Conservation (phyloP, 2,329 filamentous ascomycete genomes). For the Alternaria triticina region DNA sequence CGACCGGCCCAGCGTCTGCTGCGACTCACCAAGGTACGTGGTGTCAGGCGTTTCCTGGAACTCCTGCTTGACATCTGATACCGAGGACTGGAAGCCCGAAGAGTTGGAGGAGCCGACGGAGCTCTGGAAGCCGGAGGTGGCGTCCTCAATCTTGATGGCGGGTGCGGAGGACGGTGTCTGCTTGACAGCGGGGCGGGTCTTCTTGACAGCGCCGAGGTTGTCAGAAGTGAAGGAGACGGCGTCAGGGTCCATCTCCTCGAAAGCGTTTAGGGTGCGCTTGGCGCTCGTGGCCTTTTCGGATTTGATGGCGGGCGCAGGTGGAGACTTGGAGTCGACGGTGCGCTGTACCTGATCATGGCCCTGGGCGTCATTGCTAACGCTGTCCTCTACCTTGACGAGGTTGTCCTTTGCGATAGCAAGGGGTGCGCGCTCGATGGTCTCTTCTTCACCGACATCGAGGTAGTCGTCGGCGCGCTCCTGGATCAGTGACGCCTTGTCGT, state of each 20-base stretch:
- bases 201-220: too few relatives aligned
- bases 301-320: neutral
- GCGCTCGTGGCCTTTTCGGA: neutral
- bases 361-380: neutral
- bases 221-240: neutral
- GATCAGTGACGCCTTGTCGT: too few relatives aligned
- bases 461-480: neutral
- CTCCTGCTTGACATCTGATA: neutral
- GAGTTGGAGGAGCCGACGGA: accelerated
- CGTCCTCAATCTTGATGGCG: neutral
- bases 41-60: neutral
- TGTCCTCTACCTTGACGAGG: neutral
- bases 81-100: neutral
- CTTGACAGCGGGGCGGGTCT: too few relatives aligned
- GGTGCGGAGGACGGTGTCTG: accelerated
- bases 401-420: neutral
- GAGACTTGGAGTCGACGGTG: neutral
- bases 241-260: neutral
- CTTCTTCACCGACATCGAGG: neutral
- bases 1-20: neutral
- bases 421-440: neutral
- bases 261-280: neutral
- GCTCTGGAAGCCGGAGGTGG: too few relatives aligned
- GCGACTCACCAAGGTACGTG: neutral
- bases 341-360: too few relatives aligned